A percentile compares a stretch with the other conserved stretches of the same genome.
Conservation (phyloP, 106 monocot genomes). For the Vanilla planifolia region DNA sequence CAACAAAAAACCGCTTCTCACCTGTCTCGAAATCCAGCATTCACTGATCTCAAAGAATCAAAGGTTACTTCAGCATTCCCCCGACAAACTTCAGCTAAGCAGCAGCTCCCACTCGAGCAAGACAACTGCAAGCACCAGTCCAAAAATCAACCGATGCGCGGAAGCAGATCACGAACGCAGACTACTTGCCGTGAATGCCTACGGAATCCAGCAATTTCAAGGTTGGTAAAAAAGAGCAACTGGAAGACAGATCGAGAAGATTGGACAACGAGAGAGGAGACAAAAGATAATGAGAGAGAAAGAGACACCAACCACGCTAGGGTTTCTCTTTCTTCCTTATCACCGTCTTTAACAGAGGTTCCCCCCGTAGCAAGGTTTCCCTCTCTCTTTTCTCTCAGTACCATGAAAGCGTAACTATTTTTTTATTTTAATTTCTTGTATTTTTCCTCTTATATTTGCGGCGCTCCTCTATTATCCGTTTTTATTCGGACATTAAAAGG, state of each 20-base stretch:
- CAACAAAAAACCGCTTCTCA: background rate
- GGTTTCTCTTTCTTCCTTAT: conserved; percentile 10
- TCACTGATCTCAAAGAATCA: conserved; percentile 16
- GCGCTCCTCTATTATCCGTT: no score
- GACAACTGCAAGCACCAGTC: background rate
- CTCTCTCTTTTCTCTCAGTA: no score
- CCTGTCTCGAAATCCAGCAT: conserved; percentile 3
- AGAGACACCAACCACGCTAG: conserved; percentile 10
- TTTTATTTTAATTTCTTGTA: no score
- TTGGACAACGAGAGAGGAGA: background rate
- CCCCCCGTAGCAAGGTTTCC: background rate
- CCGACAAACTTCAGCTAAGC: background rate
- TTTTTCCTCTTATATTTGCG: no score
- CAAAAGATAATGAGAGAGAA: conserved; percentile 3
- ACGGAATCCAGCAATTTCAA: background rate
- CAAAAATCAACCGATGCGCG: background rate
- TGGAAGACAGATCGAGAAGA: background rate
- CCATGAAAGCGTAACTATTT: no score
- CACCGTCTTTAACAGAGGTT: background rate
- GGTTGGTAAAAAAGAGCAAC: background rate
- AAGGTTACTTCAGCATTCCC: background rate
- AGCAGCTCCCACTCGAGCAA: background rate
- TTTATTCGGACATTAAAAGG: no score
- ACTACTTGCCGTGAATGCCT: conserved; percentile 5
- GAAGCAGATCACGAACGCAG: background rate